phyloP scores from a whole-genome alignment of 495 filamentous ascomycete genomes.

The Saxophila tyrrhenica region DNA sequence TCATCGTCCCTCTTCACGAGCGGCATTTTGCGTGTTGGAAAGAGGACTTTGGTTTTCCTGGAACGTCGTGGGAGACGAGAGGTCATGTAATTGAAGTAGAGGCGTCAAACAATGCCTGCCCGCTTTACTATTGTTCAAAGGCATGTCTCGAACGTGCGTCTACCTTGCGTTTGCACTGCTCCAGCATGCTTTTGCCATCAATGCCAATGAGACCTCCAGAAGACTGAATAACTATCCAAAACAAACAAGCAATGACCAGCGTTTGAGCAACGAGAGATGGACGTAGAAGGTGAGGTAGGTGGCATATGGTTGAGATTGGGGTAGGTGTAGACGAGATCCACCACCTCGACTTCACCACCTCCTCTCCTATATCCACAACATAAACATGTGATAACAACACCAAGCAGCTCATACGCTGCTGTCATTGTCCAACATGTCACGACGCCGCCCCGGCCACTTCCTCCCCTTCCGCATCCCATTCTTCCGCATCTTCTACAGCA shows the following conservation, averaged over 20 bases:
- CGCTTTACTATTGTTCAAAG: constrained; percentile 18
- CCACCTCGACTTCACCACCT: too few species aligned
- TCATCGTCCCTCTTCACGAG: not conserved
- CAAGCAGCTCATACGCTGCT: not conserved
- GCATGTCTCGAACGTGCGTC: constrained; percentile 4
- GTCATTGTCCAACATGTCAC: not conserved
- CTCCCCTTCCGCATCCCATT: constrained; percentile 41
- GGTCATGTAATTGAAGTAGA: not conserved
- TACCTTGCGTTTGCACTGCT: too few species aligned
- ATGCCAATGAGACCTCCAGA: too few species aligned
- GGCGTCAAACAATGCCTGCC: not conserved
- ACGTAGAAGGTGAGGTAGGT: too few species aligned
- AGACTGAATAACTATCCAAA: too few species aligned
- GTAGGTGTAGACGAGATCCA: too few species aligned
- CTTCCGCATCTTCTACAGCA: constrained; percentile 71
- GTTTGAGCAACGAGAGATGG: too few species aligned
- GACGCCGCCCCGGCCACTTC: constrained; percentile 1
- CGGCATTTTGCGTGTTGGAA: constrained; percentile 9
- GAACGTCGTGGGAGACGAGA: not conserved
- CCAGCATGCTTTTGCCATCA: too few species aligned
- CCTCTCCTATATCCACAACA: not conserved
- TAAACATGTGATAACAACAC: not conserved
- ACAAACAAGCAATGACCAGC: too few species aligned
- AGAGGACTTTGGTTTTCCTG: constrained; percentile 7
- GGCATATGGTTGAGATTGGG: too few species aligned